phyloP scores from a whole-genome alignment of 139 green algal species.

The Picochlorum sp. region DNA sequence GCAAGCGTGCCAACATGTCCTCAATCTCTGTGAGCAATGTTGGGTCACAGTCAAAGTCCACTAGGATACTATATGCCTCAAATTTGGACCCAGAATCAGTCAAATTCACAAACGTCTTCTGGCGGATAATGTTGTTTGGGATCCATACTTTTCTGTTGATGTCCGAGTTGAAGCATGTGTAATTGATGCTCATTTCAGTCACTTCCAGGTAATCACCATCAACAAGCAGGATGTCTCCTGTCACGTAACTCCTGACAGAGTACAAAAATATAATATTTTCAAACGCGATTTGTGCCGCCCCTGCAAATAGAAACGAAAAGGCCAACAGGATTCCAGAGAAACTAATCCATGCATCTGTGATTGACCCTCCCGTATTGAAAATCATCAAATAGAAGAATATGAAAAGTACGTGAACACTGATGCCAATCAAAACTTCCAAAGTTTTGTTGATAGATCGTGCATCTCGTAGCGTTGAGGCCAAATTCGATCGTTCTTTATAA shows the following conservation, averaged over 20 bases:
- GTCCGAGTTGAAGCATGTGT: slow-evolving; percentile 1
- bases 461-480: slow-evolving; percentile 68
- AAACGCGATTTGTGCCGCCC: slow-evolving; percentile 40
- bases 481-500: slow-evolving; percentile 52
- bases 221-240: slow-evolving; percentile 47
- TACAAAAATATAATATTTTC: slow-evolving; percentile 65
- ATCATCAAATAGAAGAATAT: slow-evolving; percentile 5
- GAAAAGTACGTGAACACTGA: slow-evolving; percentile 25
- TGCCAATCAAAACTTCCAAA: slow-evolving; percentile 54
- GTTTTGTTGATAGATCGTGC: slow-evolving; percentile 12
- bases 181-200: slow-evolving; percentile 9
- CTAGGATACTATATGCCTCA: not conserved
- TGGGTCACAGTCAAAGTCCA: not conserved
- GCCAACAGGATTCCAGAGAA: slow-evolving; percentile 1
- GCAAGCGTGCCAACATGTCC: not conserved
- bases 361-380: not conserved
- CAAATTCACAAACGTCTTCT: slow-evolving; percentile 2
- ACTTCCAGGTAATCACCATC: slow-evolving; percentile 3
- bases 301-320: slow-evolving; percentile 48
- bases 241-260: slow-evolving; percentile 59
- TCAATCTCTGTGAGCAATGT: not conserved
- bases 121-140: not conserved
- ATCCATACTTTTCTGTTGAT: slow-evolving; percentile 1
- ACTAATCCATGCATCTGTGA: not conserved
- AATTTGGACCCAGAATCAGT: not conserved